These are phyloP conservation scores for Chamaecrista fasciculata DNA, from an alignment of 306 rosid genomes.

Conservation along the genomic window DNA sequence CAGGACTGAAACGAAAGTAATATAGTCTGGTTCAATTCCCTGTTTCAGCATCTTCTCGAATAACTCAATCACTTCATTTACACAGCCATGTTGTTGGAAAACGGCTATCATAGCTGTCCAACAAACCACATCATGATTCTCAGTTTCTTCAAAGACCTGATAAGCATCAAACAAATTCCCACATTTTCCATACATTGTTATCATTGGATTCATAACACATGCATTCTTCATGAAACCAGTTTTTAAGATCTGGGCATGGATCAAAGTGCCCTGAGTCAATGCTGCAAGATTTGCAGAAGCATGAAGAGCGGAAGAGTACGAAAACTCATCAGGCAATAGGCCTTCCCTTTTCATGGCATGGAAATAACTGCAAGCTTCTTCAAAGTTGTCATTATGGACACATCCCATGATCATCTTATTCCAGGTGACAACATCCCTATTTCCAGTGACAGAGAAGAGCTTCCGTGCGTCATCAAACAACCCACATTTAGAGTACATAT, in stretches of 20 bases:
- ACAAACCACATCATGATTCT: conserved; percentile 50
- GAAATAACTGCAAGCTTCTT: conserved; percentile 49
- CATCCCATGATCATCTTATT: conserved; percentile 54
- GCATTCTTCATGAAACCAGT: conserved; percentile 41
- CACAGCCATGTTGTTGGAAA: conserved; percentile 62
- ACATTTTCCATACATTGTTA: conserved; percentile 64
- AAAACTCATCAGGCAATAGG: conserved; percentile 49
- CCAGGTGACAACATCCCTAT: conserved; percentile 57
- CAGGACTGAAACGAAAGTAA: conserved; percentile 61
- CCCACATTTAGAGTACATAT: conserved; percentile 56
- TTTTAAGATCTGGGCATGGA: conserved; percentile 51
- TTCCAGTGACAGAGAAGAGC: conserved; percentile 45
- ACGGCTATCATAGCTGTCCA: conserved; percentile 69
- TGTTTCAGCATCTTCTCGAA: conserved; percentile 53
- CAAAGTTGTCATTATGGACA: conserved; percentile 37
- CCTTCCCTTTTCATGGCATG: conserved; percentile 51
- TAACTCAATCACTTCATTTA: conserved; percentile 46
- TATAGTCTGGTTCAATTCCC: conserved; percentile 48
- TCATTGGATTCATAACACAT: conserved; percentile 47
- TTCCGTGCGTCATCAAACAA: conserved; percentile 39
- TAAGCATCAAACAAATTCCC: conserved; percentile 52
- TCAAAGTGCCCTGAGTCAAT: conserved; percentile 45
- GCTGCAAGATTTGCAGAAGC: conserved; percentile 54
- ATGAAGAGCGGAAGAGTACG: conserved; percentile 52
- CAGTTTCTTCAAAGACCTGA: conserved; percentile 38